phyloP scores from a whole-genome alignment of 495 filamentous ascomycete species.

The Daldinia caldariorum region DNA sequence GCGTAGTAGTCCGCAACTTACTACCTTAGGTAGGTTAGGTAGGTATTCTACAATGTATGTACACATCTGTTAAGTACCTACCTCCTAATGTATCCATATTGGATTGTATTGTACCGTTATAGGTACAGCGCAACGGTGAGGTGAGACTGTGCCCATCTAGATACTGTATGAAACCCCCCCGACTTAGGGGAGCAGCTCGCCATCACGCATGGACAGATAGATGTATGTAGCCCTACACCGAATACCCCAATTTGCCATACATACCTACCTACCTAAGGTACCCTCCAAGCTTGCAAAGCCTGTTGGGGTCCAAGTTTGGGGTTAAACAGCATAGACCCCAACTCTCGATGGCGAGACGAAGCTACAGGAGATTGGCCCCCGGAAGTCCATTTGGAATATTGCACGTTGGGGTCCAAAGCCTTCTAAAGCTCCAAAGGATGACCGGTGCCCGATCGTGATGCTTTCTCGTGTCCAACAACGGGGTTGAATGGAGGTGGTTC shows the following conservation, averaged over 20 bases:
- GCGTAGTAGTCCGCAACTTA: not conserved
- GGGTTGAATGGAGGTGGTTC: constrained; percentile 35
- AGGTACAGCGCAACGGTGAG: constrained; percentile 16
- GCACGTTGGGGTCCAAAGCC: constrained; percentile 43
- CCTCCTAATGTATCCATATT: no score
- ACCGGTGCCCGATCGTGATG: constrained; percentile 28
- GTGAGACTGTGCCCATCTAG: constrained; percentile 30
- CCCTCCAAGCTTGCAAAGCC: not conserved
- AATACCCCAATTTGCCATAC: constrained; percentile 22
- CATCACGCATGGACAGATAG: not conserved
- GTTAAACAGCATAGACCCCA: constrained; percentile 43
- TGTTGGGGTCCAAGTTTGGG: constrained; percentile 36
- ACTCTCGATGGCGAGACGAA: constrained; percentile 41
- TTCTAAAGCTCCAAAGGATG: not conserved
- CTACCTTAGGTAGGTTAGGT: no score
- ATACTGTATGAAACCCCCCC: constrained; percentile 28
- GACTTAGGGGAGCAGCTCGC: not conserved
- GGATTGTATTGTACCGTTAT: constrained; percentile 7
- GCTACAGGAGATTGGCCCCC: constrained; percentile 39
- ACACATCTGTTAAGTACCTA: not conserved
- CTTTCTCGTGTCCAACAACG: constrained; percentile 4
- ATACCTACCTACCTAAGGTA: no score
- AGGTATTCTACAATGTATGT: not conserved
- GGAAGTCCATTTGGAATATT: constrained; percentile 29
- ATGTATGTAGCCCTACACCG: constrained; percentile 19